Base-by-base conservation (phyloP, 805 yeast genomes). In the Hanseniaspora valbyensis region DNA sequence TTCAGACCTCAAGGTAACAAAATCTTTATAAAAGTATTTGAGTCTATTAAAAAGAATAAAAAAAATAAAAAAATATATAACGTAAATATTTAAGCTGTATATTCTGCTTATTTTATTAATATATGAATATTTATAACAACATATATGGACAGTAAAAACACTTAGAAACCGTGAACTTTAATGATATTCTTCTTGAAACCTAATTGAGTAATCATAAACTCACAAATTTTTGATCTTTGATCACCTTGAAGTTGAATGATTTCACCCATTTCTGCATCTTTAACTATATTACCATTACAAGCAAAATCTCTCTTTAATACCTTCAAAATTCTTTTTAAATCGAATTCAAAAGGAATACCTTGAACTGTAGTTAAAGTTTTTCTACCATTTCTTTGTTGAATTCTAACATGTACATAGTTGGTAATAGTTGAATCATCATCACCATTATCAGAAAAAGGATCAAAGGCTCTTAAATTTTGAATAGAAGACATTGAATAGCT, bases 401-500 rank as follows among this genome's bases (percentile, higher is more conserved):
- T 90, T 77, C 98, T 94, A 69, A 90, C 83, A 72, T 89, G 98
- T 70, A 90, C 86, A 74, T 89, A 87, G 75, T 86, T 88, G 54
- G 94, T 80, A 65, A 95, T 84, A 73, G 90, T 90, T 61, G 95
- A 83, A 70, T 90, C 96, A 74, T 92, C 94, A 79, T 90, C 97
- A 76, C 96, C 97, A 73, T 96, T 89, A 72, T 90, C 98, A 81
- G 97, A 96, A 81, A 90, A 90, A 57, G 98, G 98, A 74, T 90
- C 95, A 73, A 83, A 81, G 54, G 87, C 77, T 71, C 78, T 82
- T 66, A 83, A 74, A 76, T 83, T 83, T 76, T 90, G 94, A 78
- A 90, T 85, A 72, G 96, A 86, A 74, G 89, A 77, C 86, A 80
- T 80, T 76, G 54, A 69, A 32, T 30, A 14, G n/a, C n/a, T n/a